These are phyloP conservation scores for Vigna reflexopilosa DNA, from an alignment of 306 rosid species.

Conservation along the genomic window DNA sequence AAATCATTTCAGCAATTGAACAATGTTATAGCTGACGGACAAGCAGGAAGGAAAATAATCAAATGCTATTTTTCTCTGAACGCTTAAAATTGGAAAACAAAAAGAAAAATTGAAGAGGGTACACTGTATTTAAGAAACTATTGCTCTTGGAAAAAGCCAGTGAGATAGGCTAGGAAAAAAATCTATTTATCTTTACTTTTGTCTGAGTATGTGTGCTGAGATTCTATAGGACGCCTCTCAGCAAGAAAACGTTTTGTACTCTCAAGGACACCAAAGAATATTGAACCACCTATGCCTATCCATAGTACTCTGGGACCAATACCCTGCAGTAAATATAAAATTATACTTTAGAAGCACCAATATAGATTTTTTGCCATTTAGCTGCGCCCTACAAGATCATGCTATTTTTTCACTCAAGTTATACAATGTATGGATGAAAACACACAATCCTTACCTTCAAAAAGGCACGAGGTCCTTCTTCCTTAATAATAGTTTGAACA, in stretches of 20 bases:
- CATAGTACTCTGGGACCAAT: conserved; percentile 81
- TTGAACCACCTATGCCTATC: conserved; percentile 89
- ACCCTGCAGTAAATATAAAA: conserved; percentile 56
- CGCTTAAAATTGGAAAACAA: background rate
- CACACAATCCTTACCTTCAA: conserved; percentile 66
- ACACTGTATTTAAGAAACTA: background rate
- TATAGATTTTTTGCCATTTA: conserved; percentile 6
- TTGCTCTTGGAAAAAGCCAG: background rate
- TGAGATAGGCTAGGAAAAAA: background rate
- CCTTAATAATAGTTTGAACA: conserved; percentile 91
- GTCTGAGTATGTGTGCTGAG: conserved; percentile 24
- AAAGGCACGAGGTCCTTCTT: conserved; percentile 87
- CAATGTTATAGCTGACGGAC: background rate
- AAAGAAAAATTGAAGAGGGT: background rate
- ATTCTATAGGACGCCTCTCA: conserved; percentile 53
- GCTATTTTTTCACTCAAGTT: conserved; percentile 18
- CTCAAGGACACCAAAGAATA: conserved; percentile 81
- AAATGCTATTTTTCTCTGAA: background rate
- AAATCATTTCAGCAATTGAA: conserved; percentile 8
- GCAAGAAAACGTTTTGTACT: conserved; percentile 69
- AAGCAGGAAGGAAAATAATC: conserved; percentile 12
- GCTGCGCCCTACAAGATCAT: conserved; percentile 18
- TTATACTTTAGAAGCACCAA: conserved; percentile 14
- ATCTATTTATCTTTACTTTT: conserved; percentile 24
- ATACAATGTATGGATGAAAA: conserved; percentile 32